These are phyloP conservation scores for Arctium lappa DNA, from an alignment of 129 eudicot species.

Conservation along the genomic window DNA sequence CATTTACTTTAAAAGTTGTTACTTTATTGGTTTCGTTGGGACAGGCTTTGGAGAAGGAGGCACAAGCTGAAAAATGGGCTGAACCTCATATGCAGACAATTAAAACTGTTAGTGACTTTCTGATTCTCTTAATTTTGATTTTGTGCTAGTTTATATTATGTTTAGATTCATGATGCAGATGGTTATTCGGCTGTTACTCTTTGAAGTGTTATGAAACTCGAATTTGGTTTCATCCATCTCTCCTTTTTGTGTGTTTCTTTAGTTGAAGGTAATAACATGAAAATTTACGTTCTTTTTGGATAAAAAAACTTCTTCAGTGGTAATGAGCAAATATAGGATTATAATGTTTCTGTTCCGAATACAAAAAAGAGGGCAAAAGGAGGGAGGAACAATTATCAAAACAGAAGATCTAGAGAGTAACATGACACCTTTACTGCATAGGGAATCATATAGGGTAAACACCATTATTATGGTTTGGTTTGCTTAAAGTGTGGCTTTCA, in stretches of 20 bases:
- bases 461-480: neutral
- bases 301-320: neutral
- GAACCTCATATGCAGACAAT: slow-evolving; percentile 54
- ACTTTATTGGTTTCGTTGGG: slow-evolving; percentile 1
- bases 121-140: neutral
- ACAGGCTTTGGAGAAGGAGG: slow-evolving; percentile 53
- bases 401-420: neutral
- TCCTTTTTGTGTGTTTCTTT: neutral
- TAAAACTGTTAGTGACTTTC: slow-evolving; percentile 41
- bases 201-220: neutral
- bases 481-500: neutral
- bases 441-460: neutral
- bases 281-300: neutral
- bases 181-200: neutral
- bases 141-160: neutral
- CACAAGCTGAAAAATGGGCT: slow-evolving; percentile 59
- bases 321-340: too few species aligned
- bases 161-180: slow-evolving; percentile 23
- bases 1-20: neutral
- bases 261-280: neutral
- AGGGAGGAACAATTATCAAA: neutral
- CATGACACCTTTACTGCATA: neutral
- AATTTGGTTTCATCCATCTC: neutral
- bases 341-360: too few species aligned
- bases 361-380: neutral